A percentile compares a stretch with the other conserved stretches of the same genome.
phyloP scores from a whole-genome alignment of 805 yeast genomes.

The Metschnikowia amazonensis region DNA sequence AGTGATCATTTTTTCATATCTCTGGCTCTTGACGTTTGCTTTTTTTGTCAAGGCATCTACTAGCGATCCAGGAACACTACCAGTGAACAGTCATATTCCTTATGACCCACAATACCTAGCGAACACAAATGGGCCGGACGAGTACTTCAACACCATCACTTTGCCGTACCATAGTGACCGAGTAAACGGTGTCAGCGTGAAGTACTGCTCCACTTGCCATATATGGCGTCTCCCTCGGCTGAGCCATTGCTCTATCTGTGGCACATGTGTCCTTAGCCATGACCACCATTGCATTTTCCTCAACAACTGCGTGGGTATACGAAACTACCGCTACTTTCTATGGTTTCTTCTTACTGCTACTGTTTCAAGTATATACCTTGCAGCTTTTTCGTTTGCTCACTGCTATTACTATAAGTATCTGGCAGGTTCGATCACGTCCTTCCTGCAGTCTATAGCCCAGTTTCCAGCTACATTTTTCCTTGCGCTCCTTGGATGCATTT shows the following conservation, averaged over 20 bases:
- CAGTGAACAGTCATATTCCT: constrained; percentile 61
- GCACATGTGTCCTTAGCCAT: constrained; percentile 56
- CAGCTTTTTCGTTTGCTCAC: constrained; percentile 10
- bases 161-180: constrained; percentile 22
- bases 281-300: constrained; percentile 76
- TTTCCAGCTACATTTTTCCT: constrained; percentile 46
- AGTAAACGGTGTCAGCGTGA: constrained; percentile 39
- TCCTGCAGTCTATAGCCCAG: constrained; percentile 7
- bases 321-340: constrained; percentile 36
- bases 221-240: constrained; percentile 71
- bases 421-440: constrained; percentile 3
- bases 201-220: constrained; percentile 53
- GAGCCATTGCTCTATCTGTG: constrained; percentile 67
- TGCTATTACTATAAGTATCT: constrained; percentile 18
- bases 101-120: constrained; percentile 4
- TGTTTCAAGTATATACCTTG: constrained; percentile 18
- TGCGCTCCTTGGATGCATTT: constrained; percentile 45
- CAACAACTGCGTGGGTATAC: constrained; percentile 39
- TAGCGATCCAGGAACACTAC: constrained; percentile 68
- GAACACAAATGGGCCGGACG: constrained; percentile 44
- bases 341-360: constrained; percentile 29
- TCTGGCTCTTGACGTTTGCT: constrained; percentile 48
- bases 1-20: constrained; percentile 55
- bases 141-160: constrained; percentile 28
- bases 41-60: constrained; percentile 53